Evolutionary conservation across 2,329 filamentous ascomycete genomes (phyloP).

Genomic region (Alternaria sp.): DNA sequence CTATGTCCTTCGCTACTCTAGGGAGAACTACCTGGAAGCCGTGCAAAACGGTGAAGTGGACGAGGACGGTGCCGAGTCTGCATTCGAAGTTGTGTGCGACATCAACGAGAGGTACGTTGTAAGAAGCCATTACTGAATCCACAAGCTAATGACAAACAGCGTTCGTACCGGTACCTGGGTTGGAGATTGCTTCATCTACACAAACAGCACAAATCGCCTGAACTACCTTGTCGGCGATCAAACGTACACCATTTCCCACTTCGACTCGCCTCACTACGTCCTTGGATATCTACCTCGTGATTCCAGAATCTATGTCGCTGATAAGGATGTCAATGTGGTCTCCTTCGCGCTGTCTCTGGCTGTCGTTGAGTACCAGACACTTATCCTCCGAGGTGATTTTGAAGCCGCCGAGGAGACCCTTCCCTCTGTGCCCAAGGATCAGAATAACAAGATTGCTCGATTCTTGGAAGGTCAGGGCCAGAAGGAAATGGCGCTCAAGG

Average conservation of each 20-base stretch:
- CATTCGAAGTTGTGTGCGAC: constrained; percentile 95
- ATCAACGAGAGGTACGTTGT: constrained; percentile 80
- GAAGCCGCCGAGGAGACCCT: constrained; percentile 88
- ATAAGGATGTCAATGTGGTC: constrained; percentile 92
- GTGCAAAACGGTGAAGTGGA: constrained; percentile 83
- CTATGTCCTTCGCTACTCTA: constrained; percentile 90
- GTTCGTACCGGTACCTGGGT: constrained; percentile 97
- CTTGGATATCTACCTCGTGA: constrained; percentile 95
- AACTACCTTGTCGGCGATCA: constrained; percentile 99
- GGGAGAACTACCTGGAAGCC: constrained; percentile 85
- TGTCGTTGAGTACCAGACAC: constrained; percentile 95
- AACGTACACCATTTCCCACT: constrained; percentile 96
- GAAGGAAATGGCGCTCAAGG: constrained; percentile 92
- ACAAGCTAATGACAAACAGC: constrained; percentile 50
- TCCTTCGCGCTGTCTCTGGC: constrained; percentile 90
- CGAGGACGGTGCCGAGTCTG: constrained; percentile 89
- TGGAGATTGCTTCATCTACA: constrained; percentile 98
- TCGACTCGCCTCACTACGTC: constrained; percentile 93
- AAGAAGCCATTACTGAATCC: constrained; percentile 15
- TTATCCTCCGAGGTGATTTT: constrained; percentile 92
- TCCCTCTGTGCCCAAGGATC: constrained; percentile 81
- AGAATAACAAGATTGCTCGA: constrained; percentile 96
- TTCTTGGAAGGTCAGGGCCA: constrained; percentile 97
- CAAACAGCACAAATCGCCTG: constrained; percentile 92
- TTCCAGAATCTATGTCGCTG: constrained; percentile 90